A percentile compares a stretch with the other conserved stretches of the same genome.
phyloP scores from a whole-genome alignment of 257 asterid genomes.

The Echites panduratus region DNA sequence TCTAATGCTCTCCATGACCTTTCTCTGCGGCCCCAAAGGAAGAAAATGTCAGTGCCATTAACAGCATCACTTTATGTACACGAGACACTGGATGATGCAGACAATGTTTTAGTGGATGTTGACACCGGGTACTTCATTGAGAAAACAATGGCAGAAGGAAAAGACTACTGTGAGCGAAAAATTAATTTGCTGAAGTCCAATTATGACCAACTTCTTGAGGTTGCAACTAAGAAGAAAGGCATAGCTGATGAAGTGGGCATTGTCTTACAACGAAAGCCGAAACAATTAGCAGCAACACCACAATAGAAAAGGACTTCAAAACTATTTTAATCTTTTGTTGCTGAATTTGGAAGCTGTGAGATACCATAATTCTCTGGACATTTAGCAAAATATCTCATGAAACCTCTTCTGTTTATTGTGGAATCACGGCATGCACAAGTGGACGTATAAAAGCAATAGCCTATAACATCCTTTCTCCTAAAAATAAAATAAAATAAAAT shows the following conservation, averaged over 20 bases:
- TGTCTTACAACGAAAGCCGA: slow-evolving; percentile 69
- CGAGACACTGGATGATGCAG: slow-evolving; percentile 78
- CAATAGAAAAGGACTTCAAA: slow-evolving; percentile 22
- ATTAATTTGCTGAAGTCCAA: slow-evolving; percentile 83
- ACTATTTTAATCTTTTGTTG: not conserved
- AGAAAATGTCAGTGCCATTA: slow-evolving; percentile 81
- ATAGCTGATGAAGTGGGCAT: slow-evolving; percentile 77
- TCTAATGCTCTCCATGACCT: too few species aligned
- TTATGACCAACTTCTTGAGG: slow-evolving; percentile 93
- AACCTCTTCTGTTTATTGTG: too few species aligned
- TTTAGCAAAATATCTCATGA: too few species aligned
- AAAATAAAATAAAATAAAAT: too few species aligned
- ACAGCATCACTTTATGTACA: slow-evolving; percentile 89
- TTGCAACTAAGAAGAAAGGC: slow-evolving; percentile 73
- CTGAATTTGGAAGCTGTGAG: too few species aligned
- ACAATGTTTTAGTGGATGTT: slow-evolving; percentile 84
- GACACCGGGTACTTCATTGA: slow-evolving; percentile 93
- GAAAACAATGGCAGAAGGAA: slow-evolving; percentile 93
- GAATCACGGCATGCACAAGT: too few species aligned
- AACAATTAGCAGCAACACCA: slow-evolving; percentile 48
- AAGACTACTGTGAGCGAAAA: slow-evolving; percentile 89
- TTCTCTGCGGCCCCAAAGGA: too few species aligned
- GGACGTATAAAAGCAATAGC: too few species aligned
- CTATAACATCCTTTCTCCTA: too few species aligned
- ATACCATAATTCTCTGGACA: too few species aligned